A percentile compares a stretch with the other conserved stretches of the same genome.
Conservation (phyloP, 495 filamentous ascomycete species). For the Penicillium bialowiezense region DNA sequence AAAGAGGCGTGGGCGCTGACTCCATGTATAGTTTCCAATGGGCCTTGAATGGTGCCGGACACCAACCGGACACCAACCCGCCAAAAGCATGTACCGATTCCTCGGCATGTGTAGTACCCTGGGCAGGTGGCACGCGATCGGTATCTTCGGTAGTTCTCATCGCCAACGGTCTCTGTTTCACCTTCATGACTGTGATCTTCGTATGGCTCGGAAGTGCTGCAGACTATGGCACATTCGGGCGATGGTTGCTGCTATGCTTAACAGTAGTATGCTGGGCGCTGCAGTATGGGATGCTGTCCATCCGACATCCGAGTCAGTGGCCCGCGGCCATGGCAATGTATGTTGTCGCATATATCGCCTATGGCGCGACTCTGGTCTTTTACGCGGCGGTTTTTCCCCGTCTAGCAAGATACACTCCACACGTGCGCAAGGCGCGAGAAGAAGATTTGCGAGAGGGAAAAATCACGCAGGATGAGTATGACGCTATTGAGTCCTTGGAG, state of each 20-base stretch:
- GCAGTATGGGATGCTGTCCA: constrained; percentile 46
- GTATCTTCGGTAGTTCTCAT: constrained; percentile 47
- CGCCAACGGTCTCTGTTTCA: constrained; percentile 50
- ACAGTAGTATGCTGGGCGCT: constrained; percentile 48
- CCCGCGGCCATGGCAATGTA: constrained; percentile 48
- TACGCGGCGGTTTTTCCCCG: constrained; percentile 50
- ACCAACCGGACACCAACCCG: constrained; percentile 41
- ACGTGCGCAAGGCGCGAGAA: constrained; percentile 45
- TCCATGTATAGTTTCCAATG: constrained; percentile 38
- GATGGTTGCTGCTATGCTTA: constrained; percentile 46
- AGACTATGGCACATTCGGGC: constrained; percentile 49
- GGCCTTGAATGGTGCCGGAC: constrained; percentile 42
- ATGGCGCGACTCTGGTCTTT: constrained; percentile 48
- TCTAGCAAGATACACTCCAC: constrained; percentile 45
- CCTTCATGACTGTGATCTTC: constrained; percentile 50
- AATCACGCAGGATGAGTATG: constrained; percentile 41
- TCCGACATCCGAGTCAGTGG: constrained; percentile 45
- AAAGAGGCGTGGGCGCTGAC: no score
- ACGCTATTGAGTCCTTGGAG: constrained; percentile 47
- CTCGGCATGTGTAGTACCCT: constrained; percentile 45
- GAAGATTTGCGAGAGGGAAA: constrained; percentile 43
- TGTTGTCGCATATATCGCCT: constrained; percentile 45
- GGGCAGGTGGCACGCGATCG: constrained; percentile 42
- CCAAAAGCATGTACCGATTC: constrained; percentile 37
- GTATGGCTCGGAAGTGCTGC: constrained; percentile 48